Evolutionary conservation across 192 early-diverging fungal genomes (phyloP).

Genomic region (Backusella parvicylindrica): DNA sequence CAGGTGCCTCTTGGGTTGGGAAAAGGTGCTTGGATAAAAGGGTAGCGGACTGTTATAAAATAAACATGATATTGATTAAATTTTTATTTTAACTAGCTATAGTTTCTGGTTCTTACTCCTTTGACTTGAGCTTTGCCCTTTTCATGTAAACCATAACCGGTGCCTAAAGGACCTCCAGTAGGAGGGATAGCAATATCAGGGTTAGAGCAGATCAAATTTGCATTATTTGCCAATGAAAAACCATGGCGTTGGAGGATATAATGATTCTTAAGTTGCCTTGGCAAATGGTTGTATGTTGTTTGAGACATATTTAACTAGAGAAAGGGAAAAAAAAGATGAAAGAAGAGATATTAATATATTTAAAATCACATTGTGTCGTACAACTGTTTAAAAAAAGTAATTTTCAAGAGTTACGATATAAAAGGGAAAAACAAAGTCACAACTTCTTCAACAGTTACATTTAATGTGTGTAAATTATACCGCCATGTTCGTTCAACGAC

Average conservation of each 20-base stretch:
- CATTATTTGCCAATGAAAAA: conserved; percentile 52
- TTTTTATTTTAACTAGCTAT: not conserved
- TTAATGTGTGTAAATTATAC: too few relatives aligned
- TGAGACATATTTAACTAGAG: not conserved
- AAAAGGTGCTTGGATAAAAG: conserved; percentile 29
- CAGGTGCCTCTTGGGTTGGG: not conserved
- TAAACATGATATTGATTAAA: not conserved
- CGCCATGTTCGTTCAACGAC: too few relatives aligned
- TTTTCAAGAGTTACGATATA: too few relatives aligned
- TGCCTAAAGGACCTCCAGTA: conserved; percentile 42
- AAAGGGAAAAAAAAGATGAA: not conserved
- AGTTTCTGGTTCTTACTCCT: conserved; percentile 23
- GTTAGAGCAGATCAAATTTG: conserved; percentile 47
- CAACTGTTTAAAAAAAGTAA: too few relatives aligned
- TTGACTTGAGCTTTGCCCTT: conserved; percentile 46
- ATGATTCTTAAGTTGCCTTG: conserved; percentile 28
- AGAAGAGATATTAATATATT: not conserved
- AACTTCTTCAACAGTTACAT: too few relatives aligned
- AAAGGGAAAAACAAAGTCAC: too few relatives aligned
- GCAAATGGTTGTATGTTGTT: conserved; percentile 19
- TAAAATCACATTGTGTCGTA: too few relatives aligned
- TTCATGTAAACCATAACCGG: conserved; percentile 50
- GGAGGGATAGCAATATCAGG: conserved; percentile 49
- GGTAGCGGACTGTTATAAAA: conserved; percentile 27
- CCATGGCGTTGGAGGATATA: conserved; percentile 55